Conservation (phyloP, 768 basidiomycete species). For the Amanita muscaria region DNA sequence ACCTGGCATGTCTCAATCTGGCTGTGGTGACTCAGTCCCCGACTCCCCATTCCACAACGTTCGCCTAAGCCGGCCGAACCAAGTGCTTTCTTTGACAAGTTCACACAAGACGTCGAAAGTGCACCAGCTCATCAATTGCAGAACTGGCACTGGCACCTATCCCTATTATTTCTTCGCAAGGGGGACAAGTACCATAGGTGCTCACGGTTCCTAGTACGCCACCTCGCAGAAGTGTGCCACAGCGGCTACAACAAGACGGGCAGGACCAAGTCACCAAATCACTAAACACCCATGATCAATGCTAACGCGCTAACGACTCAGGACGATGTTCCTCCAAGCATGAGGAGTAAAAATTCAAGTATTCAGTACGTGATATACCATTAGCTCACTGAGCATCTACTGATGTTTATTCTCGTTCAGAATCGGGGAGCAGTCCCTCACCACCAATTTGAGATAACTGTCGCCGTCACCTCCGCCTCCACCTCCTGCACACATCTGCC, state of each 20-base stretch:
- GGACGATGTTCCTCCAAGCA: not conserved
- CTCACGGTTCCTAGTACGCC: not conserved
- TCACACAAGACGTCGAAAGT: not conserved
- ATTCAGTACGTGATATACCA: not conserved
- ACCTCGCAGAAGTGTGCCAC: not conserved
- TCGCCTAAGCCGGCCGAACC: not conserved
- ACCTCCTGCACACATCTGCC: no score
- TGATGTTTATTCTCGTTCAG: not conserved
- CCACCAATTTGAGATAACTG: constrained; percentile 6
- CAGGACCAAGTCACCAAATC: not conserved
- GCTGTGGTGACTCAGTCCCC: no score
- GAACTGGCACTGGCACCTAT: no score
- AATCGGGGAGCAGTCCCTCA: constrained; percentile 9
- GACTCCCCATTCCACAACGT: constrained; percentile 1
- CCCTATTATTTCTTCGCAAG: not conserved
- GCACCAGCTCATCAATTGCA: not conserved
- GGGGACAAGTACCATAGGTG: not conserved
- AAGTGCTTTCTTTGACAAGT: not conserved
- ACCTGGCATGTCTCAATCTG: no score
- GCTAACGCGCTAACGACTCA: not conserved
- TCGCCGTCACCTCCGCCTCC: no score
- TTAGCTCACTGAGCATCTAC: not conserved
- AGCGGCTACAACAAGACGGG: not conserved
- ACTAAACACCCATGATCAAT: not conserved
- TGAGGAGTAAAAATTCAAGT: not conserved